These are phyloP conservation scores for Trypanosoma cruzi DNA, from an alignment of 208 protist genomes.

Conservation along the genomic window DNA sequence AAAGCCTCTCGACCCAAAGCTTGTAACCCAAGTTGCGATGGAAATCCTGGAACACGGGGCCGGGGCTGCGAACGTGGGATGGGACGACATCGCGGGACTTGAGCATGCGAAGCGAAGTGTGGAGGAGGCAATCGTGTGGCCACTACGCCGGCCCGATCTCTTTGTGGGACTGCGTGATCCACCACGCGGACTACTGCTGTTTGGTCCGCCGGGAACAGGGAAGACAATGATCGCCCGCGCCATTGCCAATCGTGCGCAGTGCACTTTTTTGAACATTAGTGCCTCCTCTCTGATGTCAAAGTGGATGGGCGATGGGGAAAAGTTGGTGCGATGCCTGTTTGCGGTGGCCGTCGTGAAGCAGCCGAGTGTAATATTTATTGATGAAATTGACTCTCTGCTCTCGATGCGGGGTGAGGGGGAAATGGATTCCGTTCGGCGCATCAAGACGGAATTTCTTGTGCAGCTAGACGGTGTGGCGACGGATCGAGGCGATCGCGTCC, in stretches of 20 bases:
- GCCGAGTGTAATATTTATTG: conserved; percentile 93
- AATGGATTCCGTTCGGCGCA: conserved; percentile 88
- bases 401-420: conserved; percentile 80
- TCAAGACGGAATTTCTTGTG: conserved; percentile 99
- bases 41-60: conserved; percentile 73
- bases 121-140: conserved; percentile 84
- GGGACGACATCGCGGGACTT: conserved; percentile 83
- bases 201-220: conserved; percentile 91
- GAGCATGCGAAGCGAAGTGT: conserved; percentile 80
- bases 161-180: conserved; percentile 84
- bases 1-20: conserved; percentile 64
- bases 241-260: conserved; percentile 74
- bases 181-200: conserved; percentile 88
- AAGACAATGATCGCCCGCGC: conserved; percentile 94
- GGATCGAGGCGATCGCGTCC: conserved; percentile 70
- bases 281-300: conserved; percentile 90
- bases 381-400: conserved; percentile 95
- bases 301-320: conserved; percentile 93
- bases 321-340: conserved; percentile 92
- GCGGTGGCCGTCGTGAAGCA: conserved; percentile 82
- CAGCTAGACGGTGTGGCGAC: conserved; percentile 93
- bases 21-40: conserved; percentile 70
- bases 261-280: conserved; percentile 92
- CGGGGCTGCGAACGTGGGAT: conserved; percentile 48
- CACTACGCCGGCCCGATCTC: conserved; percentile 71